These are phyloP conservation scores for Meira nashicola DNA, from an alignment of 1,284 basidiomycete species.

Conservation along the genomic window DNA sequence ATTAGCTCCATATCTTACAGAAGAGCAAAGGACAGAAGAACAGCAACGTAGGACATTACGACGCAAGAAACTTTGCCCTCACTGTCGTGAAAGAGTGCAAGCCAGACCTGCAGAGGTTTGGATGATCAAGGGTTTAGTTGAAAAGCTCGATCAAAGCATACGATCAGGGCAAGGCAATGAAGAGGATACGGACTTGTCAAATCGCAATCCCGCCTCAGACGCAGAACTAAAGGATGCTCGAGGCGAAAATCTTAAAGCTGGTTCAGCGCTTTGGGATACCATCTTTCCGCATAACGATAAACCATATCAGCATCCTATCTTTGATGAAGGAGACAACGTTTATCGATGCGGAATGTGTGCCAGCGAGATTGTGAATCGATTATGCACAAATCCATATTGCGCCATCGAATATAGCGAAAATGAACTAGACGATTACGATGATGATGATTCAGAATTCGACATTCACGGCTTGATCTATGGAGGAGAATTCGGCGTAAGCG, in stretches of 20 bases:
- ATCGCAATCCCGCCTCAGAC: not conserved
- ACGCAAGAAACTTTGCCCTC: conserved; percentile 45
- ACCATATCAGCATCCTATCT: conserved; percentile 27
- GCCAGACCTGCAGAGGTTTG: conserved; percentile 43
- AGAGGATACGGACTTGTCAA: not conserved
- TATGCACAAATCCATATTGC: conserved; percentile 38
- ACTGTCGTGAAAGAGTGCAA: conserved; percentile 38
- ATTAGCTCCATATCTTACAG: not conserved
- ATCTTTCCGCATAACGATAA: conserved; percentile 20
- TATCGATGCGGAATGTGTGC: conserved; percentile 41
- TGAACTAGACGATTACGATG: conserved; percentile 8
- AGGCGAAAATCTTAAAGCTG: conserved; percentile 27
- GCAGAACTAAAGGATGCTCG: conserved; percentile 19
- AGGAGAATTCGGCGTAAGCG: not conserved
- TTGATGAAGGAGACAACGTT: conserved; percentile 40
- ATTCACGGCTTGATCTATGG: not conserved
- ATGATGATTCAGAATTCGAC: conserved; percentile 9
- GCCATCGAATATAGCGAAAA: conserved; percentile 14
- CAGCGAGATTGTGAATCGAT: conserved; percentile 38
- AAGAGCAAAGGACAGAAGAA: not conserved
- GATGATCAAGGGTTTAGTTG: conserved; percentile 37
- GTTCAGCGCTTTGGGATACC: conserved; percentile 26
- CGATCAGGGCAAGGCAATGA: conserved; percentile 13
- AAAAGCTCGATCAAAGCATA: conserved; percentile 25
- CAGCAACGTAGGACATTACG: conserved; percentile 23